phyloP scores from a whole-genome alignment of 2,329 filamentous ascomycete genomes.

The Colletotrichum cuscutae region DNA sequence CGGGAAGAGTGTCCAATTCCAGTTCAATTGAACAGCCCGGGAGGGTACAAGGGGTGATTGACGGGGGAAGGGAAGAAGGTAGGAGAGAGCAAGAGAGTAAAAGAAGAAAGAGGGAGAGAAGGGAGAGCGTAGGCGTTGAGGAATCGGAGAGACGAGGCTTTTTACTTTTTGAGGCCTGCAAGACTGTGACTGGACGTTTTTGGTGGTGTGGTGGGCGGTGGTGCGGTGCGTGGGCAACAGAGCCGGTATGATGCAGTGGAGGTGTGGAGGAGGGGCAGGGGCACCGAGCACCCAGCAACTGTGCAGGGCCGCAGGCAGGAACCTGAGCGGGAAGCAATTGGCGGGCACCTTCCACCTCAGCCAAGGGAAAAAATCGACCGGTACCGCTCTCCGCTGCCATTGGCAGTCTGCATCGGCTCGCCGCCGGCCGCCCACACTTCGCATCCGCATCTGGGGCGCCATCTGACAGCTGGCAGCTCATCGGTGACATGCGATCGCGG shows the following conservation, averaged over 20 bases:
- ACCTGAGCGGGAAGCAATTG: conserved; percentile 7
- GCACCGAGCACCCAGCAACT: conserved; percentile 8
- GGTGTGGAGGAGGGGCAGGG: conserved; percentile 38
- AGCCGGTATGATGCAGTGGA: conserved; percentile 32
- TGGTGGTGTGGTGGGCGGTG: conserved; percentile 7
- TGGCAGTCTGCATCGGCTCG: neutral
- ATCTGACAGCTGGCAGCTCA: neutral
- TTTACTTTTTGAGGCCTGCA: conserved; percentile 36
- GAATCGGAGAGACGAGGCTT: conserved; percentile 21
- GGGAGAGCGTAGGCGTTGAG: neutral
- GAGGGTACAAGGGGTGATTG: conserved; percentile 4
- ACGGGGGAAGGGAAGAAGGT: neutral
- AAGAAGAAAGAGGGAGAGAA: neutral
- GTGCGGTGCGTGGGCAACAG: conserved; percentile 7
- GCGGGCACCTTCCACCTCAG: neutral
- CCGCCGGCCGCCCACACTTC: neutral
- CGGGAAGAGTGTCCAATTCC: neutral
- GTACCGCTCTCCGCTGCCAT: conserved; percentile 2
- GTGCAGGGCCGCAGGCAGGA: neutral
- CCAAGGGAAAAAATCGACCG: conserved; percentile 23
- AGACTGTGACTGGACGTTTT: conserved; percentile 19
- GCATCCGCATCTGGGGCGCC: neutral
- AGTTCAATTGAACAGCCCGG: conserved; percentile 10
- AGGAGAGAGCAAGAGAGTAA: conserved; percentile 3
- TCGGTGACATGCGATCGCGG: neutral